Base-by-base conservation (phyloP, 148 eudicot genomes). In the Pharnaceum exiguum region DNA sequence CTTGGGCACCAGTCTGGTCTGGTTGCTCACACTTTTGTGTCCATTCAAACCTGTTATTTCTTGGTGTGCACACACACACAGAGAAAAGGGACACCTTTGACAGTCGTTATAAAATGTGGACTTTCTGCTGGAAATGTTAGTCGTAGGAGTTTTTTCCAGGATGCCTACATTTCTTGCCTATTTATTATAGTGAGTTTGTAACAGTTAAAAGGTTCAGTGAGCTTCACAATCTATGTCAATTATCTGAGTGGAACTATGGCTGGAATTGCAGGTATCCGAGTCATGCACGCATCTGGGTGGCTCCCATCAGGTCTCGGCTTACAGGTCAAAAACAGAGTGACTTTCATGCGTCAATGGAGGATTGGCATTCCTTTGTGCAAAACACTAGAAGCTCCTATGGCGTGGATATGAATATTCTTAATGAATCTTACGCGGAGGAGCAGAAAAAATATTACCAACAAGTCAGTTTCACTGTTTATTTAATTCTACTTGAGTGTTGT, bases 241-340 rank as follows among this genome's bases (percentile, higher is more conserved):
- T 49, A 19, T 24, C 12, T 45, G 7, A 49, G 16, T 30, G 21
- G 26, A 36, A 27, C 2, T 57, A 43, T 37, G 29, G 50, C 65
- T 58, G 53, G 51, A 38, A 45, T 73, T 71, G 51, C 77, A 93
- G 99, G 99, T 93, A 93, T 66, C 99, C 99, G 19, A 93, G 99
- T 71, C 96, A 89, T 63, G 99, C 99, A 69, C 91, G 95, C 29
- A 93, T 93, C 79, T 93, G 95, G 96, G 75, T 93, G 66, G 96
- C 96, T 59, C 99, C 99, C 7, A 83, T 93, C 66, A 79, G 79
- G 51, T 77, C 99, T 53, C 86, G 87, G 31, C 63, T 86, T 61
- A 78, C 67, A 23, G 91, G 89, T 69, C 83, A 83, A 62, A 93
- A 83, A 70, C 73, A 58, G 87, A 61, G 55, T 35, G 90, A 93